These are phyloP conservation scores for Turritis glabra DNA, from an alignment of 345 rosid species.

Conservation along the genomic window DNA sequence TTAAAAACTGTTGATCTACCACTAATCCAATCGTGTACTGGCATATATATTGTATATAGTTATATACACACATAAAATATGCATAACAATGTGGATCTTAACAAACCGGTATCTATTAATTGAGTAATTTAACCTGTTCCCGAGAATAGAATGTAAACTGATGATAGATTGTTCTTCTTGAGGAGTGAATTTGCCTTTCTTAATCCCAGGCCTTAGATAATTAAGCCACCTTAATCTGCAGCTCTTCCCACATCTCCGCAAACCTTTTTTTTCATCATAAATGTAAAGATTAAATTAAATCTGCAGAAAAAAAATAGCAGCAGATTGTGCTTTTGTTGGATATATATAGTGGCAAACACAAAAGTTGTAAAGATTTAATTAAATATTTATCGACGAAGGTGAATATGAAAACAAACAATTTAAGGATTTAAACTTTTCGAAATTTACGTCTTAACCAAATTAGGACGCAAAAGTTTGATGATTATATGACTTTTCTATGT, in stretches of 20 bases:
- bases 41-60: too few relatives aligned
- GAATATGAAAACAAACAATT: not conserved
- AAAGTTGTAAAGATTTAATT: not conserved
- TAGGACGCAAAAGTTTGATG: not conserved
- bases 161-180: conserved; percentile 18
- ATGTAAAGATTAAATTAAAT: not conserved
- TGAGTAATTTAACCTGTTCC: conserved; percentile 17
- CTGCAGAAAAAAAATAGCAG: not conserved
- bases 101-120: too few relatives aligned
- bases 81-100: too few relatives aligned
- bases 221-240: conserved; percentile 39
- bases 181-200: conserved; percentile 29
- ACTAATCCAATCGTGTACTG: too few relatives aligned
- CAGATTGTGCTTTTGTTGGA: not conserved
- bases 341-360: not conserved
- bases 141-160: conserved; percentile 5
- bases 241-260: conserved; percentile 34
- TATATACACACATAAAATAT: too few relatives aligned
- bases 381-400: not conserved
- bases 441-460: not conserved
- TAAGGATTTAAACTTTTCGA: not conserved
- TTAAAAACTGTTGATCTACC: not conserved
- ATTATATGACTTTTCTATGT: not conserved
- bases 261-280: conserved; percentile 16
- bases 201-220: conserved; percentile 33